phyloP scores from a whole-genome alignment of 2,329 filamentous ascomycete species.

The Cercospora brassicicola region DNA sequence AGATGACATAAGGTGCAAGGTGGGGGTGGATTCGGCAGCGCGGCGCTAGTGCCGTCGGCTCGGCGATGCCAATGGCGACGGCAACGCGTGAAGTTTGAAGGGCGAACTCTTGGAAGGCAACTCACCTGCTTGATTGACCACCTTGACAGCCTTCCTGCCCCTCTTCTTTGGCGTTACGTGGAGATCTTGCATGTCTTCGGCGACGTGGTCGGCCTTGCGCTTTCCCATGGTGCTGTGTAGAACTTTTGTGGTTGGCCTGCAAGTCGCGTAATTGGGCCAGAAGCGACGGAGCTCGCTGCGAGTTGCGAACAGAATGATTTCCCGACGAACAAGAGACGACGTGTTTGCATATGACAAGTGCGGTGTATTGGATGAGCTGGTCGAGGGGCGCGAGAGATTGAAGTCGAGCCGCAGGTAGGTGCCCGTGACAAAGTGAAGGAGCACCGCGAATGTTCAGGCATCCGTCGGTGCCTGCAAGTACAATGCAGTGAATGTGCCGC shows the following conservation, averaged over 20 bases:
- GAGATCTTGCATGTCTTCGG: neutral
- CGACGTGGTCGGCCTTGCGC: slow-evolving; percentile 2
- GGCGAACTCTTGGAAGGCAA: neutral
- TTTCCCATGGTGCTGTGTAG: neutral
- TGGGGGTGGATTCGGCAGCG: neutral
- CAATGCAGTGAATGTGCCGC: neutral
- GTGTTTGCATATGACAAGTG: neutral
- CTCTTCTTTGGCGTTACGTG: slow-evolving; percentile 2
- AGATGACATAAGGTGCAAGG: slow-evolving; percentile 3
- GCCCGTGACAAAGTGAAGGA: slow-evolving; percentile 1
- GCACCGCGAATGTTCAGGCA: neutral
- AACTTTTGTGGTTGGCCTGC: neutral
- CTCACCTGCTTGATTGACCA: slow-evolving; percentile 1
- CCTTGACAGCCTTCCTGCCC: neutral
- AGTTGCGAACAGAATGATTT: neutral
- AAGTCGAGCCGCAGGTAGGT: neutral
- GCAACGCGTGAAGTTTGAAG: neutral
- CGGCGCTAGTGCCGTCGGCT: neutral
- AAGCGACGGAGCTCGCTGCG: neutral
- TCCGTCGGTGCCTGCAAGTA: neutral
- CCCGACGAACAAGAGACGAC: neutral
- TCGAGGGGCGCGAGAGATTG: neutral
- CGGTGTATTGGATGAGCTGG: neutral
- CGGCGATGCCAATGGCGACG: neutral
- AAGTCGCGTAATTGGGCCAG: neutral